Base-by-base conservation (phyloP, 1,284 basidiomycete genomes). In the Boletus holoroseus region DNA sequence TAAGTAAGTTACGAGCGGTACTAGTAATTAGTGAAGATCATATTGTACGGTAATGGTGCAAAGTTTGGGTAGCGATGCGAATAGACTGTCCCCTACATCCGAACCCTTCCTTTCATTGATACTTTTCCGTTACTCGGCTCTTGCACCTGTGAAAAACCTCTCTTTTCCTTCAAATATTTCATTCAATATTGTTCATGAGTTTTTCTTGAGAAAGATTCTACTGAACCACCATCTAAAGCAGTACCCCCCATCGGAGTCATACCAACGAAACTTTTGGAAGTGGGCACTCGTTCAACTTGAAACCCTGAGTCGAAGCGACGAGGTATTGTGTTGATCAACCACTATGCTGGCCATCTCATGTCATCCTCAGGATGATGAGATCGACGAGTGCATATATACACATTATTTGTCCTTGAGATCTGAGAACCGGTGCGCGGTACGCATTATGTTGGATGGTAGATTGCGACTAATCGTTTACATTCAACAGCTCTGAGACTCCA, bases 231-330 rank as follows among this genome's bases (percentile, higher is more conserved):
- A 84, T 61, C 74, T 85, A 34, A 58, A 65, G 47, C 58, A 59
- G 31, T 86, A 82, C 59, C 76, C 85, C 4, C 84, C 86, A 1
- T 80, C 85, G 0, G 51, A 56, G 13, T 72, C 78, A 55, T 88
- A 84, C 56, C 83, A 85, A 54, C 68, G 69, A 44, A 53, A 63
- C 1, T 88, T 88, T 61, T 89, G 85, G 85, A 89, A 88, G 68
- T 83, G 80, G 78, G 72, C 71, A 0, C 76, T 88, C 20, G 60
- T 64, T 26, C 63, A 71, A 30, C 67, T 89, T 20, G 86, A 88
- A 64, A 60, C 56, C 7, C 49, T 71, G 43, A 43, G 56, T 24
- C 63, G 67, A 24, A 63, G 68, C 8, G 64, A 68, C 16, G 75
- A 79, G 71, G 77, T 73, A 71, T 53, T 70, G 37, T 36, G 45